A percentile compares a stretch with the other conserved stretches of the same genome.
These are phyloP conservation scores for Edaphochlamys debaryana DNA, from an alignment of 139 green algal species.

Conservation along the genomic window DNA sequence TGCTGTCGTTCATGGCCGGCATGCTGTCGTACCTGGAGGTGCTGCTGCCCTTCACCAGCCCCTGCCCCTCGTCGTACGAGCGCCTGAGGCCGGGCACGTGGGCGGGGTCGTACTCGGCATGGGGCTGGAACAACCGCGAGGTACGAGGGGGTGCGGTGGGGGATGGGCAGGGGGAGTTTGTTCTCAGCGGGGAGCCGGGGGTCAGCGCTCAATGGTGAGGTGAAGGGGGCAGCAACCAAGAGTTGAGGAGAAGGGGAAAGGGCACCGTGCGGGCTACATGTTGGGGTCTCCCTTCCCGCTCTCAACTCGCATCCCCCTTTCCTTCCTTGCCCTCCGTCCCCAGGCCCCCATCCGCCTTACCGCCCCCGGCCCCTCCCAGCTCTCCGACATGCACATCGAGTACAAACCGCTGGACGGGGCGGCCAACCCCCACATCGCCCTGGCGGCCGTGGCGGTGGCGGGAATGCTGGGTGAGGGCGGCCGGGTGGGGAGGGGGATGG, in stretches of 20 bases:
- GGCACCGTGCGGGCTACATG: too few species aligned
- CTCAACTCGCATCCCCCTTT: too few species aligned
- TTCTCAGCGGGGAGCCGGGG: too few species aligned
- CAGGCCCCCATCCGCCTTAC: constrained; percentile 17
- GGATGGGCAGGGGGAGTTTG: too few species aligned
- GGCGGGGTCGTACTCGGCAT: constrained; percentile 21
- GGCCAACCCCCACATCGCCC: constrained; percentile 76
- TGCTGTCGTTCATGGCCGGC: constrained; percentile 64
- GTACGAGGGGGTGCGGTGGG: not conserved
- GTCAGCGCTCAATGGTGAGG: too few species aligned
- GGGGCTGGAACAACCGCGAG: constrained; percentile 41
- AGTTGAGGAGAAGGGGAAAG: too few species aligned
- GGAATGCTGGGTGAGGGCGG: constrained; percentile 56
- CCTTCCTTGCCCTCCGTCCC: too few species aligned
- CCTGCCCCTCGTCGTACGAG: constrained; percentile 46
- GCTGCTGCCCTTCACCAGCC: constrained; percentile 65
- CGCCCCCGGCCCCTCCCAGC: not conserved
- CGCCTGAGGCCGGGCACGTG: constrained; percentile 14
- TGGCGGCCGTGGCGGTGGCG: constrained; percentile 63
- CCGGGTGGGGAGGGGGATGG: not conserved
- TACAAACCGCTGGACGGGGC: constrained; percentile 54
- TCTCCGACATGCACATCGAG: constrained; percentile 16
- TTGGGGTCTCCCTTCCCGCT: too few species aligned
- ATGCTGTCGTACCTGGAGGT: constrained; percentile 67
- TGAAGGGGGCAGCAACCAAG: too few species aligned